phyloP scores from a whole-genome alignment of 1,284 basidiomycete species.

The Takashimella tepidaria region DNA sequence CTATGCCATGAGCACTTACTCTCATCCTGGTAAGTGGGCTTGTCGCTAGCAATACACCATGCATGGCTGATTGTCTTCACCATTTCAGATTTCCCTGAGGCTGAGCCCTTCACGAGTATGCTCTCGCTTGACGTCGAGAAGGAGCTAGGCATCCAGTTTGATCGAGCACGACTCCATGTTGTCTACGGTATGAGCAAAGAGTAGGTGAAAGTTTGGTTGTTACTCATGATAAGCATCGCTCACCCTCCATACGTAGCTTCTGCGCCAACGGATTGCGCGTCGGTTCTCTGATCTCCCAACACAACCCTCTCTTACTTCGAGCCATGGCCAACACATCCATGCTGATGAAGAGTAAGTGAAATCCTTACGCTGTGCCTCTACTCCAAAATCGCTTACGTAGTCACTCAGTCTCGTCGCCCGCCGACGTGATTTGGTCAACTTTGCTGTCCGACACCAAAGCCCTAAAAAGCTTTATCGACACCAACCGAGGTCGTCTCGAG shows the following conservation, averaged over 20 bases:
- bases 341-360: slow-evolving; percentile 40
- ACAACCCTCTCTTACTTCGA: slow-evolving; percentile 46
- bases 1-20: slow-evolving; percentile 48
- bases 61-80: neutral
- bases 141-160: slow-evolving; percentile 44
- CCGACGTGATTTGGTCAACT: slow-evolving; percentile 43
- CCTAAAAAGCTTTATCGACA: slow-evolving; percentile 31
- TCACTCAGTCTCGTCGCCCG: slow-evolving; percentile 36
- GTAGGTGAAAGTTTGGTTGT: slow-evolving; percentile 14
- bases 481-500: slow-evolving; percentile 32
- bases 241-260: slow-evolving; percentile 29
- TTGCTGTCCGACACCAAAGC: slow-evolving; percentile 26
- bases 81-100: slow-evolving; percentile 22
- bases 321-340: slow-evolving; percentile 43
- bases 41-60: neutral
- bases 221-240: neutral
- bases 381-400: no score
- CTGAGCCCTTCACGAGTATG: slow-evolving; percentile 46
- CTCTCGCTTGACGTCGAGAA: slow-evolving; percentile 45
- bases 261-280: slow-evolving; percentile 50
- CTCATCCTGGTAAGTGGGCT: slow-evolving; percentile 26
- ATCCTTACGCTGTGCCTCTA: no score
- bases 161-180: slow-evolving; percentile 45
- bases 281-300: slow-evolving; percentile 46
- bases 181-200: slow-evolving; percentile 49